Conservation (phyloP, 306 rosid genomes). For the Lablab purpureus region DNA sequence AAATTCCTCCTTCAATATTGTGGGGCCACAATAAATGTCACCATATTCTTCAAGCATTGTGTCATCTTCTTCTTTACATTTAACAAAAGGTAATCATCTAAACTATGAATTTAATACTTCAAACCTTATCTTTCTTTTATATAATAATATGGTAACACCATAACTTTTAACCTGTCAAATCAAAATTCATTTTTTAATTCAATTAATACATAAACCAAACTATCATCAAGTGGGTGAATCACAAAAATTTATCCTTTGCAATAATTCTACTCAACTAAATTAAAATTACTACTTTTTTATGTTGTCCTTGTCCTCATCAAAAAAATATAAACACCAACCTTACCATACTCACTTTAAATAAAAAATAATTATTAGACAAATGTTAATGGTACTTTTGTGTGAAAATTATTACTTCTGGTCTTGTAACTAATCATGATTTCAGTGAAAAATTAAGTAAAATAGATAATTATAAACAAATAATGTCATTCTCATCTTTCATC, state of each 20-base stretch:
- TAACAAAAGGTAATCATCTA: background rate
- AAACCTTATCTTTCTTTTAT: too few species aligned
- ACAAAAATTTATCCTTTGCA: too few species aligned
- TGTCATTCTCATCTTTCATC: background rate
- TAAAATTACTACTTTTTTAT: too few species aligned
- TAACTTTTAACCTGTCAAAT: background rate
- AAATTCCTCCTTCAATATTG: background rate
- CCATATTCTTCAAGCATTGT: constrained; percentile 2
- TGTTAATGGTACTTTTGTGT: background rate
- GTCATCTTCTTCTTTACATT: background rate
- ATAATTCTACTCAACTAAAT: too few species aligned
- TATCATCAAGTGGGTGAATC: background rate
- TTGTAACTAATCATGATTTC: background rate
- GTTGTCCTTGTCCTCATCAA: too few species aligned
- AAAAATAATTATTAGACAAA: background rate
- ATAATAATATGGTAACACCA: background rate
- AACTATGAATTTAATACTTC: background rate
- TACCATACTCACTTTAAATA: background rate
- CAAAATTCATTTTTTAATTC: background rate
- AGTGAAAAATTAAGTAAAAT: background rate
- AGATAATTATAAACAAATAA: too few species aligned
- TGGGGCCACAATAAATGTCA: constrained; percentile 12
- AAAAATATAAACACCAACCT: background rate
- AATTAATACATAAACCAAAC: background rate
- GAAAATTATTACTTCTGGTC: background rate